phyloP scores from a whole-genome alignment of 768 basidiomycete genomes.

The Kondoa subrosea region DNA sequence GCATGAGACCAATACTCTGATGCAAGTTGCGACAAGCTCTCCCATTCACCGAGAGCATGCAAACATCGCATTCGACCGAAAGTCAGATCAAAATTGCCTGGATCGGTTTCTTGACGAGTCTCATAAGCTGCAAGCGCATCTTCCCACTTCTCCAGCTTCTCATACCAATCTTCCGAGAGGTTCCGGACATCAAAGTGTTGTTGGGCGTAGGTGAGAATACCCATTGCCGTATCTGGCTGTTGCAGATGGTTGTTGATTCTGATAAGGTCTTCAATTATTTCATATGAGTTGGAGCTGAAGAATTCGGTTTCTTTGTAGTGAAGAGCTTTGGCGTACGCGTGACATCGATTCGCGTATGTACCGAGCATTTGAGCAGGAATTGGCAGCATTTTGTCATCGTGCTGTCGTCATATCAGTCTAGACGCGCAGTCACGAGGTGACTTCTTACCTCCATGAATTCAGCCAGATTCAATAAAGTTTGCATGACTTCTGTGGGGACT shows the following conservation, averaged over 20 bases:
- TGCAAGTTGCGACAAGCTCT: conserved; percentile 65
- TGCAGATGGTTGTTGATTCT: conserved; percentile 91
- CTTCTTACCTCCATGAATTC: conserved; percentile 73
- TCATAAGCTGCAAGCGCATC: conserved; percentile 78
- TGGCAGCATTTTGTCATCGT: conserved; percentile 85
- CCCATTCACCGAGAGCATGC: conserved; percentile 97
- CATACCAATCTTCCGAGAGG: conserved; percentile 96
- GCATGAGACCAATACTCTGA: conserved; percentile 74
- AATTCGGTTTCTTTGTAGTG: conserved; percentile 98
- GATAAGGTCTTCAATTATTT: conserved; percentile 84
- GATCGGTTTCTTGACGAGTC: conserved; percentile 56
- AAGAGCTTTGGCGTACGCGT: conserved; percentile 89
- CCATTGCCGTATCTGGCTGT: conserved; percentile 96
- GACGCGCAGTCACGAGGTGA: not conserved
- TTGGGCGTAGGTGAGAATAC: conserved; percentile 73
- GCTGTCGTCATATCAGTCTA: conserved; percentile 29
- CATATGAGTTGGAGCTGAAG: conserved; percentile 74
- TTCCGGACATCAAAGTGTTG: conserved; percentile 66
- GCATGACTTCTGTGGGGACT: conserved; percentile 73
- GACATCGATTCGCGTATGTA: conserved; percentile 78
- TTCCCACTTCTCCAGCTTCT: conserved; percentile 87
- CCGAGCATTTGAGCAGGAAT: conserved; percentile 87
- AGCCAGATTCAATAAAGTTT: conserved; percentile 75
- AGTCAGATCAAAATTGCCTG: conserved; percentile 55
- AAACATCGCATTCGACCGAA: conserved; percentile 88